Conservation (phyloP, 1,284 basidiomycete genomes). For the Irpex sp. region DNA sequence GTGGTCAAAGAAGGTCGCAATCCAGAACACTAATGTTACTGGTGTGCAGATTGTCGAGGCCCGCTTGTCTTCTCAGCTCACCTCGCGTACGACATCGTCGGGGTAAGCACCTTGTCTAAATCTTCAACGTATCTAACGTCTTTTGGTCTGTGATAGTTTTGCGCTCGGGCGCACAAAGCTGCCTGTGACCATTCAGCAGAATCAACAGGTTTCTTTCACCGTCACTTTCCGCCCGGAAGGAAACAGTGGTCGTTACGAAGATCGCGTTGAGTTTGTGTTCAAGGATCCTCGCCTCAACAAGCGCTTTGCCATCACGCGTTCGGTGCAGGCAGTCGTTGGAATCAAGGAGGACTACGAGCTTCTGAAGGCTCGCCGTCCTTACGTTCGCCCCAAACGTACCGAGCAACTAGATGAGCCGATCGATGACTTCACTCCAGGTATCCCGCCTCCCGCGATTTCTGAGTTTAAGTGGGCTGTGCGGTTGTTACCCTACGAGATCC, state of each 20-base stretch:
- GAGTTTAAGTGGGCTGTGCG: constrained; percentile 3
- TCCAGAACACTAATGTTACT: constrained; percentile 27
- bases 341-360: constrained; percentile 9
- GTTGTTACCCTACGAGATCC: constrained; percentile 27
- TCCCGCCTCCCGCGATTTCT: constrained; percentile 3
- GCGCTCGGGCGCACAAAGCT: not conserved
- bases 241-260: constrained; percentile 43
- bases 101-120: constrained; percentile 22
- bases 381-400: not conserved
- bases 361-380: constrained; percentile 7
- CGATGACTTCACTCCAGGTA: not conserved
- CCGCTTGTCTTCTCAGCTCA: constrained; percentile 5
- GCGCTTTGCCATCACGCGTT: constrained; percentile 12
- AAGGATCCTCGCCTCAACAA: constrained; percentile 14
- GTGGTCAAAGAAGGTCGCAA: constrained; percentile 14
- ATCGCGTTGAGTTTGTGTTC: constrained; percentile 27
- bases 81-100: not conserved
- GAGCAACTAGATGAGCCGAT: constrained; percentile 2
- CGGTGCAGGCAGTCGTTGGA: constrained; percentile 6
- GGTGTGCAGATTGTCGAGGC: constrained; percentile 20
- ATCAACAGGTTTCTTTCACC: constrained; percentile 12
- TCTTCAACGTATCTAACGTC: constrained; percentile 23
- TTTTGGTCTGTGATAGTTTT: constrained; percentile 16
- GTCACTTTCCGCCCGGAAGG: not conserved
- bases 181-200: constrained; percentile 11